Conservation (phyloP, 129 eudicot species). For the Glebionis coronaria region DNA sequence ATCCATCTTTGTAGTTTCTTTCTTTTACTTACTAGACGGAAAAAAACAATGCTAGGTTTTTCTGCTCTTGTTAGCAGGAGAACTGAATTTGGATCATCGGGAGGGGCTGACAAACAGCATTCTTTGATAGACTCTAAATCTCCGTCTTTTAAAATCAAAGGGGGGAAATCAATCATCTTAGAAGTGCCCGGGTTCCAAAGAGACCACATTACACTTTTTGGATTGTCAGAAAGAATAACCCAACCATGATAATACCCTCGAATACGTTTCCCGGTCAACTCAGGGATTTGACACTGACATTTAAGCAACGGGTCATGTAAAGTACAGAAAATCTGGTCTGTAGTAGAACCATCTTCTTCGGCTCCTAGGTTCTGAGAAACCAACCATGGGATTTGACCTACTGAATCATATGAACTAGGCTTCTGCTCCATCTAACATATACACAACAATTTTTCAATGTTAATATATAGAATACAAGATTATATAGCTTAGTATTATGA, state of each 20-base stretch:
- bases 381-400: neutral
- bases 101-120: too few species aligned
- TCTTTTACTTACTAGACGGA: neutral
- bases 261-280: neutral
- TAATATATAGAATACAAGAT: too few species aligned
- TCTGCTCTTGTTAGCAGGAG: too few species aligned
- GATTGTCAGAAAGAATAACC: too few species aligned
- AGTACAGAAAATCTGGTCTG: neutral
- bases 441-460: neutral
- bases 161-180: neutral
- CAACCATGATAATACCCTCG: too few species aligned
- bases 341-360: too few species aligned
- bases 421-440: neutral
- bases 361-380: neutral
- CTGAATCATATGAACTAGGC: neutral
- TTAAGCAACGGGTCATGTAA: neutral
- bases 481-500: too few species aligned
- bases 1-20: conserved; percentile 13
- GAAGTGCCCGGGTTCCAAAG: neutral
- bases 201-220: neutral
- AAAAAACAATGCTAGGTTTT: too few species aligned
- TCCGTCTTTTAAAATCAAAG: neutral
- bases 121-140: neutral
- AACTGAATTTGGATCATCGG: too few species aligned
- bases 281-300: neutral